Evolutionary conservation across 2,329 filamentous ascomycete species (phyloP).

Genomic region (Didymella segeticola): DNA sequence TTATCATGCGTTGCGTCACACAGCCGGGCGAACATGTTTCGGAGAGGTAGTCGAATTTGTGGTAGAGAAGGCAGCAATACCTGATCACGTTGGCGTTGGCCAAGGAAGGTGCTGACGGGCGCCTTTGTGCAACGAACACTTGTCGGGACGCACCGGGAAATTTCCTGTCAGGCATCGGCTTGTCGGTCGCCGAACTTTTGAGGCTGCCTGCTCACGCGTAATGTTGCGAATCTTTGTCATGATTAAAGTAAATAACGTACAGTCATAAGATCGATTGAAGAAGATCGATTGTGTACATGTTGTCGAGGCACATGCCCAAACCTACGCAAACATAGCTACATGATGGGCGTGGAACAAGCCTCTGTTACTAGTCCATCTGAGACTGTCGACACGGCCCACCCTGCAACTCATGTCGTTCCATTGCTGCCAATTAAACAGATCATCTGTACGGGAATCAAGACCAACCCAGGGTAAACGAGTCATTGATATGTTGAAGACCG

Average conservation of each 20-base stretch:
- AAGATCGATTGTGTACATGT: background rate
- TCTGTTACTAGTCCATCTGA: background rate
- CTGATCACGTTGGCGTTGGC: background rate
- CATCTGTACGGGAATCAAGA: background rate
- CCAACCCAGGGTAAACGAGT: background rate
- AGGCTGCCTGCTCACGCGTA: background rate
- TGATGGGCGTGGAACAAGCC: too few species aligned
- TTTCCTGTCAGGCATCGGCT: background rate
- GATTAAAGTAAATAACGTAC: background rate
- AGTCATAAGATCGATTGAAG: background rate
- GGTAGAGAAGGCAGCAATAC: background rate
- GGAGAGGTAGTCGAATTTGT: background rate
- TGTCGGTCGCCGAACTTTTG: background rate
- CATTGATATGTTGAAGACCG: background rate
- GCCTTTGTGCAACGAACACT: background rate
- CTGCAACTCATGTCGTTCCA: background rate
- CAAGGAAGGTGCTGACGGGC: constrained; percentile 5
- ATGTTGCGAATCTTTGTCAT: background rate
- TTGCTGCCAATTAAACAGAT: background rate
- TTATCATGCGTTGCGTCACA: background rate
- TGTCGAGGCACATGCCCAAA: too few species aligned
- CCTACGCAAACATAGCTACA: too few species aligned
- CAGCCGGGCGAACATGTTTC: background rate
- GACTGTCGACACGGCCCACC: background rate
- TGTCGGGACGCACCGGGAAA: background rate